phyloP scores from a whole-genome alignment of 495 filamentous ascomycete genomes.

The Neurospora cerealis region DNA sequence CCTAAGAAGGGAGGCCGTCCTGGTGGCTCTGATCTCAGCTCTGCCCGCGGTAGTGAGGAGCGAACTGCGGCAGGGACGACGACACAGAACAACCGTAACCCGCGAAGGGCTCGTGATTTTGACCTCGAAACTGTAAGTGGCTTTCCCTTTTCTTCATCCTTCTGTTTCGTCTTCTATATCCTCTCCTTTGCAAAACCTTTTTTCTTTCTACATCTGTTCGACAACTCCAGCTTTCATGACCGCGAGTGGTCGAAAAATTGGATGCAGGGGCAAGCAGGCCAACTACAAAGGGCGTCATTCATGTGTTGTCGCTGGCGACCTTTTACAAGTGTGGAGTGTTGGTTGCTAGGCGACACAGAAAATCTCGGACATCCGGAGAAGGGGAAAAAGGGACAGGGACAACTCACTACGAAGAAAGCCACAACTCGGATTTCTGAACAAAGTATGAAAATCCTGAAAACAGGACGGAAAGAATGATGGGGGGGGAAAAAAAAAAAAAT shows the following conservation, averaged over 20 bases:
- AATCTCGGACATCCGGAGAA: not conserved
- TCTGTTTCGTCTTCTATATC: not conserved
- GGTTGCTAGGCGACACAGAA: not conserved
- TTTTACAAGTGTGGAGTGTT: not conserved
- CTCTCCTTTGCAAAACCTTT: not conserved
- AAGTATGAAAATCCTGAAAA: not conserved
- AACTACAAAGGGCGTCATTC: not conserved
- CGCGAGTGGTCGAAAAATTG: not conserved
- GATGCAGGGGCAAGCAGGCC: not conserved
- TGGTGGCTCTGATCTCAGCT: constrained; percentile 63
- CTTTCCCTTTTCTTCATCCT: constrained; percentile 12
- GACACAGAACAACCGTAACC: constrained; percentile 49
- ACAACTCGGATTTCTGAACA: not conserved
- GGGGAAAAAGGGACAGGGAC: not conserved
- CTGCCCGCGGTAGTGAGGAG: constrained; percentile 79
- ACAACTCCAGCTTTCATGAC: not conserved
- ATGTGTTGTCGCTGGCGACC: not conserved
- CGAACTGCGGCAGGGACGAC: constrained; percentile 53
- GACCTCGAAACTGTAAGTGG: constrained; percentile 75
- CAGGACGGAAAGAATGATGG: not conserved
- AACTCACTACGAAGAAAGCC: not conserved
- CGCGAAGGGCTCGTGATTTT: constrained; percentile 60
- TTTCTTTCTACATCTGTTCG: not conserved
- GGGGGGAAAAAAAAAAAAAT: not conserved
- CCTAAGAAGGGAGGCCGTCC: constrained; percentile 48